Evolutionary conservation across 306 rosid species (phyloP).

Genomic region (Phaseolus lunatus): DNA sequence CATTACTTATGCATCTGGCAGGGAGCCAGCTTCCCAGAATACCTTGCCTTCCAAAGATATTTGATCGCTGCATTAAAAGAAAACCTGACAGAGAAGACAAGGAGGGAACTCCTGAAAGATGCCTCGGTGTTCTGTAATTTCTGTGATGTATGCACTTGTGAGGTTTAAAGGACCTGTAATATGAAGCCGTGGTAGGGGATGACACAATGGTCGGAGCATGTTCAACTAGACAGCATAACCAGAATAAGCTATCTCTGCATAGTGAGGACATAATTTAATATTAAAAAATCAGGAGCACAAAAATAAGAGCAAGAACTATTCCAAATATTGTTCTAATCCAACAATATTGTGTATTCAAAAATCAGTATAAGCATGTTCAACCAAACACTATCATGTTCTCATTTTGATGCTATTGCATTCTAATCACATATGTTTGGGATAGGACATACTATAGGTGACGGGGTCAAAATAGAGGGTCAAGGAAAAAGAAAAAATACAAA

Average conservation of each 20-base stretch:
- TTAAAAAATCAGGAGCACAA: slow-evolving; percentile 20
- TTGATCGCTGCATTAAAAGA: slow-evolving; percentile 40
- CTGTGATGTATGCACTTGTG: slow-evolving; percentile 40
- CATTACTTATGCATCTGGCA: slow-evolving; percentile 60
- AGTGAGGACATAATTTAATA: slow-evolving; percentile 30
- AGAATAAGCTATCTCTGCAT: slow-evolving; percentile 60
- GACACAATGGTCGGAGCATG: slow-evolving; percentile 49
- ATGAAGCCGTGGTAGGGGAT: slow-evolving; percentile 34
- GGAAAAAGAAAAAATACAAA: too few relatives aligned
- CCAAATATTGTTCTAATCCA: not conserved
- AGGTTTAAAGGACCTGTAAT: slow-evolving; percentile 37
- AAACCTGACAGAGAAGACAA: slow-evolving; percentile 28
- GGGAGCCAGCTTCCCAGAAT: slow-evolving; percentile 47
- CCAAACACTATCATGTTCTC: too few relatives aligned
- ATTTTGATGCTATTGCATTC: too few relatives aligned
- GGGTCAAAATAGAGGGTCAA: too few relatives aligned
- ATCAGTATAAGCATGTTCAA: too few relatives aligned
- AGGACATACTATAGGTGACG: too few relatives aligned
- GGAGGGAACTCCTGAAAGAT: slow-evolving; percentile 36
- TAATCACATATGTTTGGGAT: too few relatives aligned
- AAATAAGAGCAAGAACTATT: slow-evolving; percentile 1
- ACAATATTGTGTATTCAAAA: too few relatives aligned
- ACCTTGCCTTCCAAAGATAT: slow-evolving; percentile 32
- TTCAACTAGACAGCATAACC: slow-evolving; percentile 48
- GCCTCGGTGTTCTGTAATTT: slow-evolving; percentile 41